Percentiles rank a stretch among this genome's conserved stretches.
These are phyloP conservation scores for Aspergillus thermomutatus DNA, from an alignment of 2,329 filamentous ascomycete species.

Conservation along the genomic window DNA sequence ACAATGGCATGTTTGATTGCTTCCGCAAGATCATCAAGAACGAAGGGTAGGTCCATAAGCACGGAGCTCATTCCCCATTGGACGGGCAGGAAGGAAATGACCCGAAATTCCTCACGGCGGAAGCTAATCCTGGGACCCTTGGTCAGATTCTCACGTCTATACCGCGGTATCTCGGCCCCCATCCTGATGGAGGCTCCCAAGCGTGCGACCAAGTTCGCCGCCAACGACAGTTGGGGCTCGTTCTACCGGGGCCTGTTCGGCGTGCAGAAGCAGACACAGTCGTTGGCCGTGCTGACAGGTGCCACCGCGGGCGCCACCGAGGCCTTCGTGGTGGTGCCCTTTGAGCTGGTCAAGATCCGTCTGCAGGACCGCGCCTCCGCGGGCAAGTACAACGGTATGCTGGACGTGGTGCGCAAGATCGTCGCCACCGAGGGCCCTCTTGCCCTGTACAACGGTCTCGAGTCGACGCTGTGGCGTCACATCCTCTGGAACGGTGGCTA, in stretches of 20 bases:
- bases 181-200: slow-evolving; percentile 98
- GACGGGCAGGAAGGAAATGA: not conserved
- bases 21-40: slow-evolving; percentile 95
- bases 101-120: too few relatives aligned
- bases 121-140: not conserved
- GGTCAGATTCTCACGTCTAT: slow-evolving; percentile 75
- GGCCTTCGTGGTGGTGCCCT: slow-evolving; percentile 94
- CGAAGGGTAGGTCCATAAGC: slow-evolving; percentile 69
- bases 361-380: slow-evolving; percentile 94
- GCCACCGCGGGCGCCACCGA: slow-evolving; percentile 94
- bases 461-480: slow-evolving; percentile 96
- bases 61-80: not conserved
- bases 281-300: slow-evolving; percentile 86
- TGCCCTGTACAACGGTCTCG: slow-evolving; percentile 92
- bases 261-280: slow-evolving; percentile 82
- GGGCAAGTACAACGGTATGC: slow-evolving; percentile 60
- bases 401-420: slow-evolving; percentile 61
- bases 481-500: slow-evolving; percentile 92
- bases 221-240: slow-evolving; percentile 97
- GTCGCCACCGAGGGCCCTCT: slow-evolving; percentile 77
- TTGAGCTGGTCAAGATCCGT: slow-evolving; percentile 97
- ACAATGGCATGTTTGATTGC: slow-evolving; percentile 98
- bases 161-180: slow-evolving; percentile 91
- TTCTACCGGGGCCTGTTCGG: slow-evolving; percentile 88
- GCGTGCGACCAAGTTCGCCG: slow-evolving; percentile 96